Base-by-base conservation (phyloP, 2,329 filamentous ascomycete genomes). In the Fusarium hainanense region DNA sequence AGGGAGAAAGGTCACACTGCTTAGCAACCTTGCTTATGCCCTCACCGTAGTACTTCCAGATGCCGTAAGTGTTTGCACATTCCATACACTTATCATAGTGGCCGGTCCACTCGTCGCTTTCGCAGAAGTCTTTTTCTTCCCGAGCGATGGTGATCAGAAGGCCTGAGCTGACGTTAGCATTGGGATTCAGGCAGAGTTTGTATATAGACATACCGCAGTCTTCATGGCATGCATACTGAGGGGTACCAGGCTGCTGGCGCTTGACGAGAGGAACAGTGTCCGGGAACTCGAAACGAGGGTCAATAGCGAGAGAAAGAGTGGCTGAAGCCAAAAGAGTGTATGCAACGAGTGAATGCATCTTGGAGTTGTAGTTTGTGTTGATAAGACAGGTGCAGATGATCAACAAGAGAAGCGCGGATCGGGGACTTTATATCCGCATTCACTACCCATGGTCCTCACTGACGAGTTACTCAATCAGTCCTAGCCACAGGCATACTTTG, bases 231-330 rank as follows among this genome's bases (percentile, higher is more conserved):
- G 81, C 78, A 66, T 82, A 85, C 5, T 76, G 70, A 18, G 82
- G 80, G 10, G 81, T 82, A 8, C 82, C 83, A 14, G 82, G 81
- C 20, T 80, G 79, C 70, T 84, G 83, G 48, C 83, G 81, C 66
- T 77, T 79, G 55, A 81, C 63, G 4, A 83, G 68, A 23, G 71
- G 70, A 5, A 73, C 68, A 6, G 54, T 57, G 13, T 71, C 66
- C 3, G 70, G 71, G 13, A 54, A 73, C 37, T 73, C 87, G 85
- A 71, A 73, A 20, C 70, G 70, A 32, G 64, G 70, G 27, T 69
- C 55, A 11, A 73, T 9, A 18, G 70, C 70, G 6, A 52, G 21
- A 2, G 56, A 25, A 2, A 71, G 44, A 14, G 70, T 47, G 56
- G 68, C 58, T 14, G 68, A 73, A 43, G 70, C 70, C 70, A 72